These are phyloP conservation scores for Butyriboletus loyo DNA, from an alignment of 768 basidiomycete species.

Conservation along the genomic window DNA sequence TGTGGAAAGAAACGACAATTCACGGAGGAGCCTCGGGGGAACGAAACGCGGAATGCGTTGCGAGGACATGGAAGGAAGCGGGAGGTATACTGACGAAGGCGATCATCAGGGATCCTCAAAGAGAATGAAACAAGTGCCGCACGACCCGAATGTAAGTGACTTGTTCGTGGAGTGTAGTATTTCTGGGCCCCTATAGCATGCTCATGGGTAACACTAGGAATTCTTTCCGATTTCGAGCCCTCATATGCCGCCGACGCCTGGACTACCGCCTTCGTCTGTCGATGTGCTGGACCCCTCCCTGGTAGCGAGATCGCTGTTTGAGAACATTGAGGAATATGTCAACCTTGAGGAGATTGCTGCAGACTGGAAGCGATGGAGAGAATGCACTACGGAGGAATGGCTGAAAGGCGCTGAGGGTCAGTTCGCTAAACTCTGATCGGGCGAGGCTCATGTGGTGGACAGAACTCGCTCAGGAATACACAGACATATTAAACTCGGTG, in stretches of 20 bases:
- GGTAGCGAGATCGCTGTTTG: constrained; percentile 17
- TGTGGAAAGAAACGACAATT: constrained; percentile 2
- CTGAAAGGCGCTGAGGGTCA: constrained; percentile 30
- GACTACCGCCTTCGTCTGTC: background rate
- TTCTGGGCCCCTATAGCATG: background rate
- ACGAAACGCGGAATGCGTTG: constrained; percentile 13
- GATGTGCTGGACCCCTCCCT: constrained; percentile 2
- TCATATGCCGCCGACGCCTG: constrained; percentile 16
- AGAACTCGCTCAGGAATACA: constrained; percentile 20
- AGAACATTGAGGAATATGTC: constrained; percentile 18
- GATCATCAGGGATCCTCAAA: constrained; percentile 13
- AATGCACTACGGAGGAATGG: constrained; percentile 31
- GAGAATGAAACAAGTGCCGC: constrained; percentile 11
- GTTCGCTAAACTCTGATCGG: background rate
- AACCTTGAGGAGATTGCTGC: constrained; percentile 19
- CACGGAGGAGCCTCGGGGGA: background rate
- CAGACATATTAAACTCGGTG: constrained; percentile 23
- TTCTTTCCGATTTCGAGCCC: constrained; percentile 25
- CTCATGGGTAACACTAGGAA: constrained; percentile 7
- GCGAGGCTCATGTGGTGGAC: background rate
- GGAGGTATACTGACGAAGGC: constrained; percentile 2
- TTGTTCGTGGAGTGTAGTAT: background rate
- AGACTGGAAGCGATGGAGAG: constrained; percentile 27
- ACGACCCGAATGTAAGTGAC: constrained; percentile 19
- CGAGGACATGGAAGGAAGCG: constrained; percentile 13